Evolutionary conservation across 2,329 filamentous ascomycete species (phyloP), one percentile per base, ranked within the genome.

Genomic region (Ophiosphaerella herpotricha): DNA sequence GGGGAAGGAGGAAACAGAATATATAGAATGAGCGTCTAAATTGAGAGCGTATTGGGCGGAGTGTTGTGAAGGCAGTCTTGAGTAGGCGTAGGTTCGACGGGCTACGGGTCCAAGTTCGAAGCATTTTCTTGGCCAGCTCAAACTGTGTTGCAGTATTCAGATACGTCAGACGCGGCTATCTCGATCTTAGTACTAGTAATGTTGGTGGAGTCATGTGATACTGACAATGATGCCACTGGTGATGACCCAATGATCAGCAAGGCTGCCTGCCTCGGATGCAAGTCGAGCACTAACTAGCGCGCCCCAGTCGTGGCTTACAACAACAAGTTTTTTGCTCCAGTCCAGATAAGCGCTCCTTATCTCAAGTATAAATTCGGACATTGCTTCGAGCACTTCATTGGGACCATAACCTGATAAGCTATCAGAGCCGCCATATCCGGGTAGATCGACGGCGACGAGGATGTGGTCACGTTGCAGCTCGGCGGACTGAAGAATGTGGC

Each of bases 351-450:
- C 71, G 26, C 73, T 66, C 53, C 82, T 75, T 57, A 84, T 75
- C 0, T 73, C 71, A 7, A 82, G 59, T 31, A 85, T 76, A 53
- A 83, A 82, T 47, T 81, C 79, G 0, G 78, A 74, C 48, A 85
- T 60, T 7, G 75, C 71, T 58, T 85, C 82, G 39, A 85, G 68
- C 7, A 85, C 73, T 35, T 77, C 71, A 11, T 80, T 76, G 1
- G 81, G 72, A 2, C 75, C 73, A 57, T 84, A 85, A 39, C 71
- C 62, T 1, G 74, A 63, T 48, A 85, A 65, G 42, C 74, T 74
- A 54, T 84, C 81, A 48, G 78, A 83, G 8, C 83, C 83, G 32
- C 83, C 83, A 54, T 80, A 85, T 1, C 83, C 82, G 14, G 83
- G 83, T 6, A 85, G 64, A 60, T 85, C 83, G 34, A 84, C 72